Evolutionary conservation across 495 filamentous ascomycete genomes (phyloP).

Genomic region (Xylaria cubensis): DNA sequence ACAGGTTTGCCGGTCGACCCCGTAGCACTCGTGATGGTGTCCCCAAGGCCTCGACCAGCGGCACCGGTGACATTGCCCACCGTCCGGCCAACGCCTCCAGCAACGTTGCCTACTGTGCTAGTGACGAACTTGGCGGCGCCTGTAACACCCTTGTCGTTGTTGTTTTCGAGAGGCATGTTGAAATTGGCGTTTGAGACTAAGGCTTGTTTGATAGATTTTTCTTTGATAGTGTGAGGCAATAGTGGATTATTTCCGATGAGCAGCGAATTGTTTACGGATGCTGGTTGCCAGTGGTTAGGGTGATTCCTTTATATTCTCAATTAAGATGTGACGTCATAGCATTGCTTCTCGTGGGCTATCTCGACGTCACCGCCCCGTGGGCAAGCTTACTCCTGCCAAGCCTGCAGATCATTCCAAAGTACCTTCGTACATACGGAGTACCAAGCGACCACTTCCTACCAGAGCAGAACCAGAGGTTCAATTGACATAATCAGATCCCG

Average conservation of each 20-base stretch:
- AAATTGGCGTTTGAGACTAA: not conserved
- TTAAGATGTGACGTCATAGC: slow-evolving; percentile 16
- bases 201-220: not conserved
- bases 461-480: not conserved
- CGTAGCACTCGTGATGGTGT: slow-evolving; percentile 66
- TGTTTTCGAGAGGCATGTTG: slow-evolving; percentile 42
- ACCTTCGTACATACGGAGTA: too few species aligned
- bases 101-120: slow-evolving; percentile 60
- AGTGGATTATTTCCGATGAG: not conserved
- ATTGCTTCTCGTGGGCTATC: not conserved
- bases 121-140: slow-evolving; percentile 70
- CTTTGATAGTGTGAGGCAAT: not conserved
- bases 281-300: too few species aligned
- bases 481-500: not conserved
- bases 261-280: not conserved
- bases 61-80: slow-evolving; percentile 74
- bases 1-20: slow-evolving; percentile 70
- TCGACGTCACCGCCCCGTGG: slow-evolving; percentile 25
- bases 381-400: not conserved
- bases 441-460: not conserved
- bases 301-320: not conserved
- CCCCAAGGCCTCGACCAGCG: slow-evolving; percentile 66
- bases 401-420: not conserved
- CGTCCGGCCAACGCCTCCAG: slow-evolving; percentile 65
- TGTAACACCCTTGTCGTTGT: slow-evolving; percentile 63